Conservation (phyloP, 768 basidiomycete species). For the Xerocomellus intermedius region DNA sequence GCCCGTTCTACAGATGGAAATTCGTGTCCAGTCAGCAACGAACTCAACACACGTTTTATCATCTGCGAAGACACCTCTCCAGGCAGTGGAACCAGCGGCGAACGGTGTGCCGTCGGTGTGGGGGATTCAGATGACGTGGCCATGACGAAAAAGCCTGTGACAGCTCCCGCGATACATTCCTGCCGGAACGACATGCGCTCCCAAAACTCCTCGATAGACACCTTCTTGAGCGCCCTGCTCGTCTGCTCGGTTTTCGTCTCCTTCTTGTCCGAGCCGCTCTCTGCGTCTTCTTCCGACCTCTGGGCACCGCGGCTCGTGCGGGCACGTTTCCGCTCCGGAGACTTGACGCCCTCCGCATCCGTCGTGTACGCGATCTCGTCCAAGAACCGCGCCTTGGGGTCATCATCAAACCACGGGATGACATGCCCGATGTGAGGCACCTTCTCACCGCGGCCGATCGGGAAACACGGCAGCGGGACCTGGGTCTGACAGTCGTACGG, state of each 20-base stretch:
- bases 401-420: slow-evolving; percentile 94
- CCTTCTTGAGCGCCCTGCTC: slow-evolving; percentile 55
- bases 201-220: slow-evolving; percentile 86
- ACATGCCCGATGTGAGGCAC: slow-evolving; percentile 54
- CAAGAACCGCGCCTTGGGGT: slow-evolving; percentile 92
- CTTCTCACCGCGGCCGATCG: slow-evolving; percentile 36
- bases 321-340: slow-evolving; percentile 60
- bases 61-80: slow-evolving; percentile 67
- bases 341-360: slow-evolving; percentile 54
- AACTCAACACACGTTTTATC: slow-evolving; percentile 65
- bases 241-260: slow-evolving; percentile 37
- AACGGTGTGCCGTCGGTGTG: slow-evolving; percentile 22
- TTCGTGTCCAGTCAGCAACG: slow-evolving; percentile 72
- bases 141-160: slow-evolving; percentile 91
- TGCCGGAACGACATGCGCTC: slow-evolving; percentile 96
- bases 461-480: slow-evolving; percentile 44
- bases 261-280: slow-evolving; percentile 29
- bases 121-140: slow-evolving; percentile 44
- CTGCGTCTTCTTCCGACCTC: slow-evolving; percentile 21
- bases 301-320: slow-evolving; percentile 28
- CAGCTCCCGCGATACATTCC: slow-evolving; percentile 86
- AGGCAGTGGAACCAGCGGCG: slow-evolving; percentile 48
- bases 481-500: slow-evolving; percentile 58
- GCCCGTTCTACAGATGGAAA: slow-evolving; percentile 69
- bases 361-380: slow-evolving; percentile 83